These are phyloP conservation scores for Komagataella mondaviorum DNA, from an alignment of 805 yeast species.

Conservation along the genomic window DNA sequence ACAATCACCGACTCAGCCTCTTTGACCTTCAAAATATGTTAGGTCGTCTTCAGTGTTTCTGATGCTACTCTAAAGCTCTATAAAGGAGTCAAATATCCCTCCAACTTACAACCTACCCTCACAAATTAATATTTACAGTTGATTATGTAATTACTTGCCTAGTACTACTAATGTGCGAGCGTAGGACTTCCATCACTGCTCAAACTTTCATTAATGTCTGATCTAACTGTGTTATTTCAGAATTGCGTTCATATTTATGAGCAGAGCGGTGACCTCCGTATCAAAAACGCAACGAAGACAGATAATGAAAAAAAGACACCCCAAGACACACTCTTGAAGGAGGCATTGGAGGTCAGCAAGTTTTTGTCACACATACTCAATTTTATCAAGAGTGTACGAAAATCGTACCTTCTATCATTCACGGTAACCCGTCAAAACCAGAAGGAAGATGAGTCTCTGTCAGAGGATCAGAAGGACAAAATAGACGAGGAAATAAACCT, in stretches of 20 bases:
- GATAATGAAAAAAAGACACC: not conserved
- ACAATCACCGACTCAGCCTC: too few relatives aligned
- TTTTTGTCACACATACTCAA: constrained; percentile 17
- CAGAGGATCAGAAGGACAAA: constrained; percentile 15
- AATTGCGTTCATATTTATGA: constrained; percentile 32
- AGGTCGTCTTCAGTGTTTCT: too few relatives aligned
- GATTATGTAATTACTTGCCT: not conserved
- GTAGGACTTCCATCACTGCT: not conserved
- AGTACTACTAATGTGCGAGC: not conserved
- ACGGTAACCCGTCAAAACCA: not conserved
- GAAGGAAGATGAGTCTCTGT: constrained; percentile 1
- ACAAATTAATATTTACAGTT: not conserved
- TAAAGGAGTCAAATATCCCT: too few relatives aligned
- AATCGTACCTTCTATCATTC: constrained; percentile 17
- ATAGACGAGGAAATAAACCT: constrained; percentile 42
- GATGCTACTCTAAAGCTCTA: too few relatives aligned
- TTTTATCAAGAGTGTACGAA: constrained; percentile 20
- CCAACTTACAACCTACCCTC: not conserved
- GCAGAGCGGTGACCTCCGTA: constrained; percentile 13
- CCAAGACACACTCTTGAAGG: constrained; percentile 26
- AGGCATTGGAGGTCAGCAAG: constrained; percentile 21
- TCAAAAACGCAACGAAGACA: constrained; percentile 2
- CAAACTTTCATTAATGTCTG: constrained; percentile 21
- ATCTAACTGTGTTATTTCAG: constrained; percentile 31
- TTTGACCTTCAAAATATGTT: too few relatives aligned